Evolutionary conservation across 371 early-diverging fungal species (phyloP).

Genomic region (Lichtheimia ramosa): DNA sequence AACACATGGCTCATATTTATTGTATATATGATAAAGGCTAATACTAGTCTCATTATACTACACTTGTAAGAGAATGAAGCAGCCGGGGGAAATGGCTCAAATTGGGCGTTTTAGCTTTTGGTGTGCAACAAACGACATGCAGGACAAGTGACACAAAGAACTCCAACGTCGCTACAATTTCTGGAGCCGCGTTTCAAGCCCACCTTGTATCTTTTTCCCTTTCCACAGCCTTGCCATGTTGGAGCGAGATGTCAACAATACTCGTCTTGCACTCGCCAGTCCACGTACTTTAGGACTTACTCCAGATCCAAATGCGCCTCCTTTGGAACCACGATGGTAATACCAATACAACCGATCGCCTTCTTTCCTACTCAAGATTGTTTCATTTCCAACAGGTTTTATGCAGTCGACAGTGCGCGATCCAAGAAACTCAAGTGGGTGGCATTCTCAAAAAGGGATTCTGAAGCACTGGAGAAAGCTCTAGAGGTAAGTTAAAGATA

Average conservation of each 20-base stretch:
- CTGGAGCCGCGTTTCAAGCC: no score
- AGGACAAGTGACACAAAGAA: no score
- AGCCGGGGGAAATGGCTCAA: no score
- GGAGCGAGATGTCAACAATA: constrained; percentile 1
- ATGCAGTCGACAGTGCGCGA: constrained; percentile 8
- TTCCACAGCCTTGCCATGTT: constrained; percentile 3
- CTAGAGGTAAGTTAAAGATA: constrained; percentile 35
- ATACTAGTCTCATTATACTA: no score
- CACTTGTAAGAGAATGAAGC: no score
- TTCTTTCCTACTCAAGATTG: neutral
- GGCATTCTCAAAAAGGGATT: constrained; percentile 61
- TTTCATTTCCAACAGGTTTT: constrained; percentile 13
- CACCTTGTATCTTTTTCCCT: neutral
- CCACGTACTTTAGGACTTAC: constrained; percentile 12
- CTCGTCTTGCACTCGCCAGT: constrained; percentile 8
- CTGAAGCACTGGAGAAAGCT: constrained; percentile 57
- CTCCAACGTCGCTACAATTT: no score
- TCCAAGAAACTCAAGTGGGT: constrained; percentile 40
- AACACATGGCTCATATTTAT: no score
- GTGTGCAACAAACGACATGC: no score
- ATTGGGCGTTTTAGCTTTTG: no score
- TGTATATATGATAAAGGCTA: no score
- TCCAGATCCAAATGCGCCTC: constrained; percentile 18
- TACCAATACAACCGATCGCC: neutral
- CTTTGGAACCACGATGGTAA: constrained; percentile 17